These are phyloP conservation scores for Talaromyces marneffei DNA, from an alignment of 2,329 filamentous ascomycete species.

Conservation along the genomic window DNA sequence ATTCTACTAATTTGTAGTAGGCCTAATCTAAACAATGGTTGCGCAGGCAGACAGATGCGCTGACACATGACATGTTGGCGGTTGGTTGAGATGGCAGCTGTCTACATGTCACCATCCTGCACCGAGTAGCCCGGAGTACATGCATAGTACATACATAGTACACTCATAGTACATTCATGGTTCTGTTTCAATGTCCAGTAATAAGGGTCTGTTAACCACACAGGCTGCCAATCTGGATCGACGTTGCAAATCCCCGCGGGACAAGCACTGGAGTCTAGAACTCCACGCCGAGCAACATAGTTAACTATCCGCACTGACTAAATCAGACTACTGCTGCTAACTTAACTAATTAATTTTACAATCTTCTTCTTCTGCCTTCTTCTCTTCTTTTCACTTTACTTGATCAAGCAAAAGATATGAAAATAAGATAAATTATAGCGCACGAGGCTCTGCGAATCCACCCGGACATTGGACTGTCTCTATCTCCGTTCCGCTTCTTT, in stretches of 20 bases:
- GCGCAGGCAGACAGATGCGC: not conserved
- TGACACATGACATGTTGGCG: not conserved
- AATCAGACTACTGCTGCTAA: not conserved
- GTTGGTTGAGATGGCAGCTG: not conserved
- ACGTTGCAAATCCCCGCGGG: not conserved
- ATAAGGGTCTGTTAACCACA: not conserved
- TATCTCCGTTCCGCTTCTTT: not conserved
- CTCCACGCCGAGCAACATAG: not conserved
- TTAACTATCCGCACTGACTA: too few relatives aligned
- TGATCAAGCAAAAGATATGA: not conserved
- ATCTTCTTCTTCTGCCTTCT: not conserved
- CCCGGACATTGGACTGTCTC: not conserved
- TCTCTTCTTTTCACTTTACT: not conserved
- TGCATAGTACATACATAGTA: not conserved
- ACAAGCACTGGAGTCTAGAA: not conserved
- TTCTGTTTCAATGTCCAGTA: not conserved
- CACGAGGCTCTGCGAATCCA: conserved; percentile 1
- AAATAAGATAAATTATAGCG: not conserved
- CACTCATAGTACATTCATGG: not conserved
- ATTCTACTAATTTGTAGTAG: not conserved
- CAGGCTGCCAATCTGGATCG: not conserved
- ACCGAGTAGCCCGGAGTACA: not conserved
- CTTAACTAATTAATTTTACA: not conserved
- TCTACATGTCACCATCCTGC: not conserved
- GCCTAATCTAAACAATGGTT: not conserved